Evolutionary conservation across 2,329 filamentous ascomycete genomes (phyloP), one percentile per base, ranked within the genome.

Genomic region (Sordariomycetes sp.): DNA sequence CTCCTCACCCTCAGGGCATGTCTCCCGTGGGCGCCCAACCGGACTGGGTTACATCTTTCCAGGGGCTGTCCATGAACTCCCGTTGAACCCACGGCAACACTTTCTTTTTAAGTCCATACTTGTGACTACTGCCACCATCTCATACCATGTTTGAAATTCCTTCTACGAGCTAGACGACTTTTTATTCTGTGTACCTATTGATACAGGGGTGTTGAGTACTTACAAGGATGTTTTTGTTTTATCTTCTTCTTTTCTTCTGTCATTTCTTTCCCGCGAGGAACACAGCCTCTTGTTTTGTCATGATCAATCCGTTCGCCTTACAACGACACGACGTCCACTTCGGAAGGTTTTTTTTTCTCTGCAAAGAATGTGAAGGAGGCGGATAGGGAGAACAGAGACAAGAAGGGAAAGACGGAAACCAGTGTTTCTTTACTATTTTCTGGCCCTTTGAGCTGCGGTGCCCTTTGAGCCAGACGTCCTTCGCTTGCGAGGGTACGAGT

Each of bases 21-120:
- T 71, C 69, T 60, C 65, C 71, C 62, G 70, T 79, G 58, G 66
- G 68, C 55, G 67, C 69, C 34, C 76, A 76, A 64, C 73, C 76
- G 53, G 84, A 87, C 54, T 88, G 85, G 84, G 71, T 77, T 28
- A 72, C 74, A 56, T 70, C 77, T 6, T 89, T 89, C 67, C 86
- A 90, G 67, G 81, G 86, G 10, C 72, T 90, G 20, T 90, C 87
- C 2, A 77, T 90, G 61, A 87, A 87, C 65, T 80, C 81, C 62
- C 78, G 78, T 60, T 81, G 28, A 65, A 71, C 32, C 36, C 52
- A 34, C 22, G 45, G 5, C 51, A 20, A 50, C 53, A 58, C 57
- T 55, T n/a, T n/a, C n/a, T n/a, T n/a, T n/a, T 60, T 58, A 34
- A 53, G 42, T 52, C 52, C 35, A 36, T 45, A 48, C 36, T 53